These are phyloP conservation scores for Blastobotrys serpentis DNA, from an alignment of 1,139 yeast genomes.

Conservation along the genomic window DNA sequence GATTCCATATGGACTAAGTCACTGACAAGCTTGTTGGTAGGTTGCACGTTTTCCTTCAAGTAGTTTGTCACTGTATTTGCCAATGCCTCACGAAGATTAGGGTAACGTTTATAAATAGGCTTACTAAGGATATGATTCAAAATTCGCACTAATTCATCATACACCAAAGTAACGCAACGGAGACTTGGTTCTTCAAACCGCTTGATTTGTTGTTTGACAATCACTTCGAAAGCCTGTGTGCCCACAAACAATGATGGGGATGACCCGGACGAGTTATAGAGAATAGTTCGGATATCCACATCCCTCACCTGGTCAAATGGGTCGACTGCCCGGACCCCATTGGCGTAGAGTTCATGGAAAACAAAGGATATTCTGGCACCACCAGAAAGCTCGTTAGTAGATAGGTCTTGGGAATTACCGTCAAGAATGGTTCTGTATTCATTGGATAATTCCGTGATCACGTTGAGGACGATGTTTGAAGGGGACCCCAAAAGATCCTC, in stretches of 20 bases:
- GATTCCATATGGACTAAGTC: slow-evolving; percentile 86
- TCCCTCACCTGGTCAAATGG: slow-evolving; percentile 98
- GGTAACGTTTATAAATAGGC: slow-evolving; percentile 84
- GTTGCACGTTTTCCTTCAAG: slow-evolving; percentile 74
- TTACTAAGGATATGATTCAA: slow-evolving; percentile 79
- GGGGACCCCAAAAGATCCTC: slow-evolving; percentile 82
- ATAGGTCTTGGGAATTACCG: slow-evolving; percentile 86
- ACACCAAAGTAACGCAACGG: slow-evolving; percentile 85
- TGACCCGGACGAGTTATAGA: slow-evolving; percentile 91
- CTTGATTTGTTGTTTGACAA: slow-evolving; percentile 90
- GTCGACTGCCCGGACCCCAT: slow-evolving; percentile 88
- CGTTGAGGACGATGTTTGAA: slow-evolving; percentile 81
- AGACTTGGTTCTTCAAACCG: slow-evolving; percentile 93
- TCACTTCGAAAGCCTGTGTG: slow-evolving; percentile 93
- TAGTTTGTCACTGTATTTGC: slow-evolving; percentile 77
- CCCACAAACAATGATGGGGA: slow-evolving; percentile 98
- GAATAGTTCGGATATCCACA: slow-evolving; percentile 89
- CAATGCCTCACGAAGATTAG: slow-evolving; percentile 82
- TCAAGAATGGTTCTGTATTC: slow-evolving; percentile 89
- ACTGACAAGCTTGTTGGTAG: slow-evolving; percentile 79
- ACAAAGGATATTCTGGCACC: slow-evolving; percentile 99
- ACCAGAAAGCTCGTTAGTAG: slow-evolving; percentile 79
- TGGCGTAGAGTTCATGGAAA: slow-evolving; percentile 93
- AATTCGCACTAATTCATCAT: slow-evolving; percentile 91
- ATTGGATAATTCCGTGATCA: slow-evolving; percentile 89